phyloP scores from a whole-genome alignment of 2,329 filamentous ascomycete genomes.

The Metarhizium anisopliae region DNA sequence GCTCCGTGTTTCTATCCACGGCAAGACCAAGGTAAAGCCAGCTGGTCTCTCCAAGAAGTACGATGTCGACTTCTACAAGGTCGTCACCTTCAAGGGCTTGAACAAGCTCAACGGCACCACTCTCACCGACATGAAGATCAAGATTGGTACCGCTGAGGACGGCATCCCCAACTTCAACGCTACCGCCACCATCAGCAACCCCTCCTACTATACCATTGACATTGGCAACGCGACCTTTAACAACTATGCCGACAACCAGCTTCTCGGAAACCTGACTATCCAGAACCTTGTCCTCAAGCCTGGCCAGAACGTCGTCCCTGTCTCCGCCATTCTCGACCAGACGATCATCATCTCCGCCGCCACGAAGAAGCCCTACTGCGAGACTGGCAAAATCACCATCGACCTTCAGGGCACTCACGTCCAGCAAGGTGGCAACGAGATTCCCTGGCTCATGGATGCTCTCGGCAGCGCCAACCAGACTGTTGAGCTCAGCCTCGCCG shows the following conservation, averaged over 20 bases:
- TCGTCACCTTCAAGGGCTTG: slow-evolving; percentile 38
- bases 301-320: slow-evolving; percentile 46
- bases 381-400: slow-evolving; percentile 45
- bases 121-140: slow-evolving; percentile 26
- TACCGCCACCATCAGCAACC: slow-evolving; percentile 52
- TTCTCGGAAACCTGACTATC: slow-evolving; percentile 48
- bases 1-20: slow-evolving; percentile 40
- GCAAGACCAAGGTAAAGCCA: slow-evolving; percentile 43
- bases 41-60: slow-evolving; percentile 39
- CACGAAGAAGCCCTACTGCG: slow-evolving; percentile 39
- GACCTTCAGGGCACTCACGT: slow-evolving; percentile 44
- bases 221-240: slow-evolving; percentile 57
- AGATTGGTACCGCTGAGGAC: slow-evolving; percentile 3
- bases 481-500: slow-evolving; percentile 41
- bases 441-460: slow-evolving; percentile 48
- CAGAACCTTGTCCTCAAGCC: slow-evolving; percentile 49
- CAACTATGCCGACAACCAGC: slow-evolving; percentile 41
- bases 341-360: slow-evolving; percentile 30
- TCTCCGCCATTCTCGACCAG: slow-evolving; percentile 47
- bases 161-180: slow-evolving; percentile 49
- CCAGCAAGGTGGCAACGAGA: slow-evolving; percentile 37
- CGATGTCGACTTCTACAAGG: slow-evolving; percentile 47
- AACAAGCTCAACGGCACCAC: slow-evolving; percentile 47
- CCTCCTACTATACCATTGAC: slow-evolving; percentile 53
- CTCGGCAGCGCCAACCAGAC: slow-evolving; percentile 42